Conservation (phyloP, 805 yeast species). For the Hanseniaspora hatyaiensis region DNA sequence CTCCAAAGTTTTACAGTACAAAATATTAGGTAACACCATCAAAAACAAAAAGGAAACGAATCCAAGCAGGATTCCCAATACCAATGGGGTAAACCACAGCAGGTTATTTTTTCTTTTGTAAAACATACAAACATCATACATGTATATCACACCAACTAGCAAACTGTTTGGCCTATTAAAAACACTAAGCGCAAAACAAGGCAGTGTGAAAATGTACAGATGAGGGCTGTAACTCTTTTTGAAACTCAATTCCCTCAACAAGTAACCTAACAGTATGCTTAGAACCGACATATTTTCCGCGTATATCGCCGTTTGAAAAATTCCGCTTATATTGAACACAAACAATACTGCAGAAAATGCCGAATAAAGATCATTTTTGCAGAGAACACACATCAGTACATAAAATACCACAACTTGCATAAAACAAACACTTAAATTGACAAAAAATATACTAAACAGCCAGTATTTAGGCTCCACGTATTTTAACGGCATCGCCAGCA, state of each 20-base stretch:
- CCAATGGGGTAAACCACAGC: neutral
- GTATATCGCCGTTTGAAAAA: conserved; percentile 9
- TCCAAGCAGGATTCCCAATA: neutral
- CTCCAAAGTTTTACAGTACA: neutral
- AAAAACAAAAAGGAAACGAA: neutral
- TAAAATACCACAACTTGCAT: neutral
- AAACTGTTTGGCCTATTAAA: conserved; percentile 10
- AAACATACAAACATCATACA: neutral
- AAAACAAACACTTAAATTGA: neutral
- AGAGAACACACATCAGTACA: neutral
- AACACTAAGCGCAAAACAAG: neutral
- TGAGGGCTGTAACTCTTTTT: neutral
- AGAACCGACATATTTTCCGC: conserved; percentile 7
- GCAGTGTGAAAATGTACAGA: neutral
- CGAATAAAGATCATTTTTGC: neutral
- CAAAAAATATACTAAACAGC: neutral
- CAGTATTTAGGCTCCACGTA: neutral
- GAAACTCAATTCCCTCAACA: neutral
- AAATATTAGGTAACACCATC: neutral
- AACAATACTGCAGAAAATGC: neutral
- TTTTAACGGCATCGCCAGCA: no score
- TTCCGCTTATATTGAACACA: conserved; percentile 5
- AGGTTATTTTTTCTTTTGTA: neutral
- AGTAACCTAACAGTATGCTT: neutral
- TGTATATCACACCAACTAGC: neutral